Evolutionary conservation across 495 filamentous ascomycete species (phyloP), one percentile per base, ranked within the genome.

Genomic region (Staphylotrichum longicolle): DNA sequence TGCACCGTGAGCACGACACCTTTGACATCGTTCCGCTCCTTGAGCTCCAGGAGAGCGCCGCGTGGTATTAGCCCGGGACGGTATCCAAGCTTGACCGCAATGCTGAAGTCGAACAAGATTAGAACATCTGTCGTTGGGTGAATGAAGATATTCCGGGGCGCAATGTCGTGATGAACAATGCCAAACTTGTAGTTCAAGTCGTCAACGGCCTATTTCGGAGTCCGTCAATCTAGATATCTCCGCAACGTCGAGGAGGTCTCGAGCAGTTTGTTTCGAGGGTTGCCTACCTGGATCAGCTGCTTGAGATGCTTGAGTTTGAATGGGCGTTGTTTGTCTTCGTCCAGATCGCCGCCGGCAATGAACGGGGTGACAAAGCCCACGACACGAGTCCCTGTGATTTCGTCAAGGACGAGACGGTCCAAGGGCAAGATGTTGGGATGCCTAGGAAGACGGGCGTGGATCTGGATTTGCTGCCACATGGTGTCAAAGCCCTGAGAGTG

Each of bases 351-450:
- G 37, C 71, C 73, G 58, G 71, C 57, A n/a, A 78, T 70, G 57
- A 72, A 77, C 15, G 64, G 62, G 8, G 58, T 72, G 45, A 74
- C 78, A 57, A 77, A 78, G 41, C 75, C 74, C 58, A 78, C 64
- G 3, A 79, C 66, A 6, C 66, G 63, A 62, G 64, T 69, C 40
- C 65, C 59, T n/a, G 68, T 67, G 3, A 65, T 12, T 40, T 68
- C 65, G n/a, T 79, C 72, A 41, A 79, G 63, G 32, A 79, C 69
- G 60, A 77, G 49, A 7, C 65, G 65, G 63, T 77, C 72, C 57
- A 77, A 62, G 34, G 71, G 68, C 37, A 75, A 50, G 46, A 77
- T 64, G 68, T 76, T 73, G 10, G 67, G 69, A 63, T 76, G 72
- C 33, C 44, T 44, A 12, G 60, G 54, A 7, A 63, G 60, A 5